Evolutionary conservation across 2,329 filamentous ascomycete genomes (phyloP), one percentile per base, ranked within the genome.

Genomic region (Talaromyces sp.): DNA sequence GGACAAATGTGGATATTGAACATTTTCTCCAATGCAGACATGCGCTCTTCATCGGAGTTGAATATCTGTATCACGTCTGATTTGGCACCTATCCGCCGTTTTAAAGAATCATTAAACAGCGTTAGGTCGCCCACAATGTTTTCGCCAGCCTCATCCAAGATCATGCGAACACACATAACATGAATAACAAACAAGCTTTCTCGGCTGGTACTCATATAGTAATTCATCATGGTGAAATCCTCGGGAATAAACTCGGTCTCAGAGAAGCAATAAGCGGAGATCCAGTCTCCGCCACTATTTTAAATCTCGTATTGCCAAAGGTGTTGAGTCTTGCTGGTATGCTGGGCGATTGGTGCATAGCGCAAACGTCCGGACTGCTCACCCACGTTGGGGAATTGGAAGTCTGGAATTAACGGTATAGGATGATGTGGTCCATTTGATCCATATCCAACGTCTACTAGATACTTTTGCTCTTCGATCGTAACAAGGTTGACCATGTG

Each of bases 271-370:
- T 89, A 90, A 55, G 79, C 82, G 1, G 81, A 76, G 41, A 79
- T 76, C 82, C 85, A 90, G 0, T 63, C 12, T 1, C 70, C 67
- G 0, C 63, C 14, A 1, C 70, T 67, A 64, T 82, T 80, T 14
- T 80, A 78, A 66, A 83, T 83, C 69, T 87, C 79, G 66, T 85
- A 86, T 59, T 86, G 78, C 85, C 84, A 88, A 57, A 81, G 70
- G 24, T 21, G 72, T 67, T 52, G 54, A 31, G 57, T 61, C 35
- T 62, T 62, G 58, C 62, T 62, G 32, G 55, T 61, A 35, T 50
- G 59, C 32, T 58, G 59, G 59, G 54, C 31, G 57, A 52, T 57
- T 48, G 59, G 54, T 24, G 53, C 60, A 54, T 61, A 59, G 26
- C 59, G 19, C 32, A 64, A 55, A 24, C 61, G 41, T 32, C 63